A percentile compares a stretch with the other conserved stretches of the same genome.
Evolutionary conservation across 768 basidiomycete species (phyloP).

Genomic region (Guyanaporus albipodus): DNA sequence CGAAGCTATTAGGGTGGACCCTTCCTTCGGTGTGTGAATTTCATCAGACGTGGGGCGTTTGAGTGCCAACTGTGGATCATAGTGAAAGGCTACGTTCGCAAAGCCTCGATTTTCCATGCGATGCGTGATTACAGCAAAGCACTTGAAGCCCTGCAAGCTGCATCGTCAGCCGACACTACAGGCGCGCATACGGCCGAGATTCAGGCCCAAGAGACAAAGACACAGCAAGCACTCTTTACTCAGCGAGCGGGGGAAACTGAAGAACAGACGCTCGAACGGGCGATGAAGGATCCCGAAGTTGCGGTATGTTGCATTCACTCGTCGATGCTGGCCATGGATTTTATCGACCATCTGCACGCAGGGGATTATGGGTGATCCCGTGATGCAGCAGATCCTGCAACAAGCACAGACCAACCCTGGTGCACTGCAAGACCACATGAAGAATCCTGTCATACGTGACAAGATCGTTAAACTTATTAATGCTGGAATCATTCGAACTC

Average conservation of each 20-base stretch:
- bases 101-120: conserved; percentile 74
- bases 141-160: conserved; percentile 76
- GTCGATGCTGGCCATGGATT: not conserved
- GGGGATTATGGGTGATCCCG: conserved; percentile 83
- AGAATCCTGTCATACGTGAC: conserved; percentile 73
- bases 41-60: not conserved
- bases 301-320: conserved; percentile 51
- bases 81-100: conserved; percentile 95
- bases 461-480: conserved; percentile 91
- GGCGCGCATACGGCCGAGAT: conserved; percentile 84
- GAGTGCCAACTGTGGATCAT: not conserved
- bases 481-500: conserved; percentile 89
- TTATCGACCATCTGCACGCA: conserved; percentile 32
- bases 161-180: conserved; percentile 73
- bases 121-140: conserved; percentile 94
- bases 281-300: conserved; percentile 97
- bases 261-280: conserved; percentile 87
- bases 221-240: conserved; percentile 70
- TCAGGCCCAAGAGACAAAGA: conserved; percentile 72
- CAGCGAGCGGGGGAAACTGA: conserved; percentile 84
- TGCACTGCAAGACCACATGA: conserved; percentile 94
- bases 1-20: conserved; percentile 88
- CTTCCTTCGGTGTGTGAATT: conserved; percentile 62
- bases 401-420: conserved; percentile 89
- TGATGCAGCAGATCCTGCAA: conserved; percentile 93